Base-by-base conservation (phyloP, 345 rosid genomes). In the Erodium maritimum region DNA sequence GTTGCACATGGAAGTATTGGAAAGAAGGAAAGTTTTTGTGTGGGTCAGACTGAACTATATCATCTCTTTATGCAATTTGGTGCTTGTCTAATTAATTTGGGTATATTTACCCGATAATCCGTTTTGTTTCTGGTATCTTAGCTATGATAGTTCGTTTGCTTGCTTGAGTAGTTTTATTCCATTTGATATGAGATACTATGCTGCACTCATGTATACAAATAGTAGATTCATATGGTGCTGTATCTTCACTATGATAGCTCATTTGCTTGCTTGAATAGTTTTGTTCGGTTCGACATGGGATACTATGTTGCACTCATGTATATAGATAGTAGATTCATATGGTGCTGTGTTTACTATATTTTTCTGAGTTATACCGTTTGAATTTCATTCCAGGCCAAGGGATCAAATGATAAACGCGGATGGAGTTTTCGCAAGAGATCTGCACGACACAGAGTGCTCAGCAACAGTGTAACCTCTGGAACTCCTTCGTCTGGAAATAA, bases 341-440 rank as follows among this genome's bases (percentile, higher is more conserved):
- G 3, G 14, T 37, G 17, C 3, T 42, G 14, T 42, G 12, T 42
- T 42, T 42, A 14, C 48, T 58, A 5, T 52, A 29, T 29, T 25
- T 54, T 45, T 48, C 5, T 19, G 50, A 6, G 17, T 70, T 61
- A 57, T 29, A 17, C 50, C 50, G 19, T 23, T 60, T 58, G 37
- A 53, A 33, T 60, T 74, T 53, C 54, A 20, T 68, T 66, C 19
- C 79, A 85, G 86, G 71, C 45, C 58, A 77, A 80, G 59, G 61
- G 73, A 17, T 61, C 82, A 61, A 61, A 71, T 57, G 86, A 79
- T 61, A 83, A 75, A 62, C 67, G 68, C 11, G 73, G 82, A 62
- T 85, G 91, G 91, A 85, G 88, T 70, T 82, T 85, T 64, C 80
- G 82, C 48, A 82, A 80, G 78, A 80, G 77, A 65, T 82, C 86